Base-by-base conservation (phyloP, 2,329 filamentous ascomycete genomes). In the Rutstroemia sp. region DNA sequence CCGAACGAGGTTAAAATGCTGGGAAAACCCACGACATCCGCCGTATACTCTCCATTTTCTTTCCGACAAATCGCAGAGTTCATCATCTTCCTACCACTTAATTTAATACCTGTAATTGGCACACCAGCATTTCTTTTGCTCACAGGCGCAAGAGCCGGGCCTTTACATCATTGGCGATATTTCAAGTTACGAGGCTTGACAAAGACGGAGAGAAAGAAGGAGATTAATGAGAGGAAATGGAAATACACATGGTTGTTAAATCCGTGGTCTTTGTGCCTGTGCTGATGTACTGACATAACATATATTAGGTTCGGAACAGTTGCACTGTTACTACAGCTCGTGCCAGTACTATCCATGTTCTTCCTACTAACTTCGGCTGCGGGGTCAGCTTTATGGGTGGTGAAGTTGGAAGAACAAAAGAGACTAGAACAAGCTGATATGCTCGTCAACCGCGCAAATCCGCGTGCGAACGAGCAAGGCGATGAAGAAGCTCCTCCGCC, bases 301-400 rank as follows among this genome's bases (percentile, higher is more conserved):
- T 46, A 49, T 30, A 9, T 8, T 57, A 82, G 79, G 67, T 96
- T 97, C 67, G 94, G 94, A 16, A 89, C 88, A 0, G 78, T 94
- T 4, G 89, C 91, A 50, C 82, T 96, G 74, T 70, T 90, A 6
- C 73, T 97, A 27, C 89, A 96, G 73, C 79, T 97, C n/a, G 78
- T 96, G 8, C 94, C 94, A 1, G 79, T 92, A 12, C 72, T 96
- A 49, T 95, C 88, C n/a, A 95, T 99, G 78, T 84, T 97, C 68
- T 96, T 97, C 70, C 78, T 97, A 41, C 74, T 99, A 62, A 96
- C 92, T 0, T 91, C 88, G 3, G 87, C 92, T 1, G 83, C 84
- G 19, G 94, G 92, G 2, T 86, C 89, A 45, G 92, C 90, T 1
- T 74, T 97, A 38, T 97, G 92, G 92, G 89, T 84, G 2, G 85